Base-by-base conservation (phyloP, 2,329 filamentous ascomycete species). In the Beauveria australis region DNA sequence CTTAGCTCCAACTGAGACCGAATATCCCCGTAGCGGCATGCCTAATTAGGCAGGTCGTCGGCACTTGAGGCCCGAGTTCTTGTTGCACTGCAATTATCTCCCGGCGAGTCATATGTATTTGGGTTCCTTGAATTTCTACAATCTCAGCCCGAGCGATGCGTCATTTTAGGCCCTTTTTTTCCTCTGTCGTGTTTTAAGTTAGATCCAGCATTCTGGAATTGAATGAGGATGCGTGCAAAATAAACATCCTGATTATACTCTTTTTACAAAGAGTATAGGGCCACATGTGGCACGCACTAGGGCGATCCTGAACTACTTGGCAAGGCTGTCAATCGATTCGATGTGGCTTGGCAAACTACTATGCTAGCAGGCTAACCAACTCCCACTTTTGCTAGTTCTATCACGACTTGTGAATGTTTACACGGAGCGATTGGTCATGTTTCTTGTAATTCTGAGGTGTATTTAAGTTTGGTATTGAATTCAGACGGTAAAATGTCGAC, bases 1-100 rank as follows among this genome's bases (percentile, higher is more conserved):
- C 24, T 59, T 44, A 28, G 56, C 37, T 51, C 26, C 30, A n/a
- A 26, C 26, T 5, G 30, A 51, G 26, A n/a, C 44, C 30, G 43
- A 49, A 16, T 41, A 5, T 6, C 12, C 19, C 7, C 19, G 22
- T 51, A 44, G 26, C 37, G 47, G 57, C 57, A 48, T 59, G 57
- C 57, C 57, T 53, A 53, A 59, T 53, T 7, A 19, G 57, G 57
- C 57, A 59, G 57, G 57, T 59, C 57, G 18, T 8, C 57, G 48
- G 57, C 57, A 59, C 28, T 37, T 37, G 46, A 3, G 26, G 3
- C 56, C 57, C 10, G 10, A 49, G 14, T 22, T 53, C 24, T 18
- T 14, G 57, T 53, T 26, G 57, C 48, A 59, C 8, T 41, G 19
- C 9, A 30, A 57, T 19, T 19, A 14, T 49, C 30, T 41, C 33